Base-by-base conservation (phyloP, 2,329 filamentous ascomycete genomes). In the Metarhizium robertsii region DNA sequence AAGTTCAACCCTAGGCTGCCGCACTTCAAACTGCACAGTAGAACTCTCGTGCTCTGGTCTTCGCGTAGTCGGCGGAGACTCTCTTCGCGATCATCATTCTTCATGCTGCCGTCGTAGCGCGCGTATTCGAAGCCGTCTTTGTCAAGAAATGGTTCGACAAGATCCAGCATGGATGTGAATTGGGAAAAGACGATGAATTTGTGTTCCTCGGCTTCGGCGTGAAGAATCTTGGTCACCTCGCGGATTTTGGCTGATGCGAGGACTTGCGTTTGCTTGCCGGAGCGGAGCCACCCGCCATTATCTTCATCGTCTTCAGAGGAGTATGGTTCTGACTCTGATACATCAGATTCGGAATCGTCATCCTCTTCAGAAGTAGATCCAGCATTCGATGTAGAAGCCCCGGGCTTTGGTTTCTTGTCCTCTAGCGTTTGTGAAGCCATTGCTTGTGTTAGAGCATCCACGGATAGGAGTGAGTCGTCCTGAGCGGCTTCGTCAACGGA, bases 161-260 rank as follows among this genome's bases (percentile, higher is more conserved):
- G 84, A 73, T 97, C 89, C 49, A 99, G 84, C 94, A 99, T 99
- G 0, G 90, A 94, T 0, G 94, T 99, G 73, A 99, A 99, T 65
- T 97, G 90, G 1, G 91, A 96, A 73, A 99, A 99, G 60, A 99
- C 91, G 65, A 99, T 99, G 67, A 96, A 95, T 68, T 99, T 99
- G 79, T 96, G 90, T 57, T 90, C 79, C 2, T 79, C 75, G 0
- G 85, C 85, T 70, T 99, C 94, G 48, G 83, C 83, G 60, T 85
- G 81, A 8, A 99, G 81, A 53, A 99, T 88, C 58, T 84, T 79
- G 65, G 95, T 81, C 20, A 97, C 79, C 63, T 94, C 85, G 48
- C 87, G 85, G 65, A 99, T 95, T 75, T 99, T 99, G 63, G 94
- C 92, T 0, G 94, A 99, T 2, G 84, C 80, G 30, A 82, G 75